These are phyloP conservation scores for Xylariaceae sp. DNA, from an alignment of 2,329 filamentous ascomycete genomes.

Conservation along the genomic window DNA sequence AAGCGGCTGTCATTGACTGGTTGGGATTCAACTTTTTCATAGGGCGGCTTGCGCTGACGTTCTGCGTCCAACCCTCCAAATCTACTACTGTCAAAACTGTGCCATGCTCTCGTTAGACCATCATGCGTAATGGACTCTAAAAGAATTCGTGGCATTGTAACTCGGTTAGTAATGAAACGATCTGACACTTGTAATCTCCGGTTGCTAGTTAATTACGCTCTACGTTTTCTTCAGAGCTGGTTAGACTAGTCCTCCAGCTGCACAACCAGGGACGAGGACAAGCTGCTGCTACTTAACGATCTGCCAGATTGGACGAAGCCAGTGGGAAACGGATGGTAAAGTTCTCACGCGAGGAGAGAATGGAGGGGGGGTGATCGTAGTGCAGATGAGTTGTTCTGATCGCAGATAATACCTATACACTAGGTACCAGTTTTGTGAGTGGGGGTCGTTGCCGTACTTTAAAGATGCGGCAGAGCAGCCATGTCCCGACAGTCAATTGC, in stretches of 20 bases:
- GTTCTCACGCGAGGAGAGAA: background rate
- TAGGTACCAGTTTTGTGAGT: too few relatives aligned
- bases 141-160: background rate
- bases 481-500: too few relatives aligned
- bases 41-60: conserved; percentile 34
- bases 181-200: background rate
- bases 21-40: conserved; percentile 35
- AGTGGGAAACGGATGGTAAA: conserved; percentile 15
- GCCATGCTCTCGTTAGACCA: conserved; percentile 2
- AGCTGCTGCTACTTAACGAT: too few relatives aligned
- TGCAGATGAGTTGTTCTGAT: background rate
- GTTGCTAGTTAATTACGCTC: conserved; percentile 1
- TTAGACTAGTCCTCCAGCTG: background rate
- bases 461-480: too few relatives aligned
- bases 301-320: too few relatives aligned
- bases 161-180: background rate
- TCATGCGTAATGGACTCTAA: conserved; percentile 2
- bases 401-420: too few relatives aligned
- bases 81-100: conserved; percentile 19
- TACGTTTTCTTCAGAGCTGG: background rate
- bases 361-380: background rate
- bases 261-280: background rate
- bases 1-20: conserved; percentile 36
- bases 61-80: conserved; percentile 32
- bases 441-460: too few relatives aligned